Percentiles rank a stretch among this genome's conserved stretches.
These are phyloP conservation scores for Colletotrichum plurivorum DNA, from an alignment of 2,329 filamentous ascomycete species.

Conservation along the genomic window DNA sequence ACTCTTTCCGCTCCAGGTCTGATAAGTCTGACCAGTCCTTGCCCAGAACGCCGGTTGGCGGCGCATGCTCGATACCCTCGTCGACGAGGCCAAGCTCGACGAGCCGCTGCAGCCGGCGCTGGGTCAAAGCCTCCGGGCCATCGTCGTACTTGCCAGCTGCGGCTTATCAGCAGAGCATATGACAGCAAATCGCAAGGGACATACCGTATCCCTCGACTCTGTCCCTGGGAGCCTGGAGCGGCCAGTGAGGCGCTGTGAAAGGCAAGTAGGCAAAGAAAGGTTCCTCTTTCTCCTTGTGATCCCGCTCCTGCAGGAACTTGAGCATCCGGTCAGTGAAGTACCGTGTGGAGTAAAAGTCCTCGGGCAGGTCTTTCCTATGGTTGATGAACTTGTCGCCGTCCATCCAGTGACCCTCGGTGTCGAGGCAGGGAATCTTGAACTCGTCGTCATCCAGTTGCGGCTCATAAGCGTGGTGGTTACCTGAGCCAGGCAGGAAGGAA, in stretches of 20 bases:
- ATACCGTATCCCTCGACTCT: conserved; percentile 33
- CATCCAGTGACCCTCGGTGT: conserved; percentile 50
- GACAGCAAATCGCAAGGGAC: not conserved
- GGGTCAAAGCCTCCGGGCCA: conserved; percentile 62
- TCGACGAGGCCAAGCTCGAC: conserved; percentile 57
- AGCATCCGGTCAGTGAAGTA: conserved; percentile 60
- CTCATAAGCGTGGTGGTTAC: conserved; percentile 70
- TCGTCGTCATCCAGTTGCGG: conserved; percentile 49
- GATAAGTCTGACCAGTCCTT: conserved; percentile 32
- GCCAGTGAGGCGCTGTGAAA: conserved; percentile 69
- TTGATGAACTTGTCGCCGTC: conserved; percentile 58
- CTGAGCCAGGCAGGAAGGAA: conserved; percentile 56
- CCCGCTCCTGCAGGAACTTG: conserved; percentile 56
- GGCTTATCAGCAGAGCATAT: conserved; percentile 40
- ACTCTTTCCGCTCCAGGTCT: conserved; percentile 41
- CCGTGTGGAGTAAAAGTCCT: conserved; percentile 61
- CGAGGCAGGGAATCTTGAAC: conserved; percentile 5
- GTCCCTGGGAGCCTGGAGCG: conserved; percentile 60
- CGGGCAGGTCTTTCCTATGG: conserved; percentile 51
- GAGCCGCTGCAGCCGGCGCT: conserved; percentile 59
- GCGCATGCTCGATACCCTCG: conserved; percentile 43
- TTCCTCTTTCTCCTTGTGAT: conserved; percentile 50
- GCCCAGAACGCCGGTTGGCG: conserved; percentile 15
- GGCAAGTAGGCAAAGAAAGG: conserved; percentile 67
- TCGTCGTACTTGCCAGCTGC: conserved; percentile 26